Evolutionary conservation across 495 filamentous ascomycete species (phyloP).

Genomic region (Filosporella fistucella): DNA sequence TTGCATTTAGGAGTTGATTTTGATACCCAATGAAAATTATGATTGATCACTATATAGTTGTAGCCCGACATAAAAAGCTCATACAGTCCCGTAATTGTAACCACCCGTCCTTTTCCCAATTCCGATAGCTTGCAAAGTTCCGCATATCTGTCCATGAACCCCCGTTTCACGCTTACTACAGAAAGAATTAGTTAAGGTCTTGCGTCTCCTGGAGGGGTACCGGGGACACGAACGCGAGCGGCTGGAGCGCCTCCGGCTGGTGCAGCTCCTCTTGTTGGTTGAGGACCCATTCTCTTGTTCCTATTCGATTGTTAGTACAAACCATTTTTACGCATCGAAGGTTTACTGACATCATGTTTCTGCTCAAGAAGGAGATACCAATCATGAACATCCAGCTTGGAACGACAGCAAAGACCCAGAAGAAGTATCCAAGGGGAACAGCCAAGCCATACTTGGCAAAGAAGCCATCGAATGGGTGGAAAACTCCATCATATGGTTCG

Average conservation of each 20-base stretch:
- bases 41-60: conserved; percentile 20
- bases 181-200: conserved; percentile 20
- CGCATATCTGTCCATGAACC: no score
- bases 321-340: background rate
- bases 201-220: conserved; percentile 22
- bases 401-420: conserved; percentile 62
- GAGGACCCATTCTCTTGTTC: conserved; percentile 12
- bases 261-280: conserved; percentile 4
- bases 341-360: conserved; percentile 76
- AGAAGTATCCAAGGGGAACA: conserved; percentile 63
- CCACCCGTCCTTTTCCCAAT: conserved; percentile 12
- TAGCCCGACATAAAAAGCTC: background rate
- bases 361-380: conserved; percentile 71
- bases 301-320: conserved; percentile 11
- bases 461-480: conserved; percentile 77
- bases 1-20: conserved; percentile 8
- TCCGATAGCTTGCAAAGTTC: no score
- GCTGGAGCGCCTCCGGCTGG: conserved; percentile 12
- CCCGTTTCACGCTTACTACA: no score
- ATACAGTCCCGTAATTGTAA: no score
- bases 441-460: conserved; percentile 61
- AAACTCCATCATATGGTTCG: conserved; percentile 60
- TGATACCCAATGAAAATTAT: conserved; percentile 24
- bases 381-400: conserved; percentile 71
- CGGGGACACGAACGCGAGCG: conserved; percentile 17